These are phyloP conservation scores for Coelastrella sp. DNA, from an alignment of 139 green algal genomes.

Conservation along the genomic window DNA sequence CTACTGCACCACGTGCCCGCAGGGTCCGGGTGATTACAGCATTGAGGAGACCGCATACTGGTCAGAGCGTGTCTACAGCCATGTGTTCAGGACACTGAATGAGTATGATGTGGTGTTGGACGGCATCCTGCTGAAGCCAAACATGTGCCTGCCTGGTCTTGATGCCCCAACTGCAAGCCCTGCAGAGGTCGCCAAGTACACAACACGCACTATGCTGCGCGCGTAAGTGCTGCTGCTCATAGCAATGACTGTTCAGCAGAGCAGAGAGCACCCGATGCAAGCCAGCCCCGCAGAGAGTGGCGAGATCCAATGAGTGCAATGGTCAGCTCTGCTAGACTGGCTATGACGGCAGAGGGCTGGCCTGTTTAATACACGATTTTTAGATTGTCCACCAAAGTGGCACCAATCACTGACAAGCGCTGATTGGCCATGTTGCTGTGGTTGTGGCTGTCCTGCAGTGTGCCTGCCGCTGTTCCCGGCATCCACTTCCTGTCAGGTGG, in stretches of 20 bases:
- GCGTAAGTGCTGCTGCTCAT: background rate
- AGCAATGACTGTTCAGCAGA: background rate
- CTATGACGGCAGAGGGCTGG: no score
- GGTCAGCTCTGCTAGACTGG: no score
- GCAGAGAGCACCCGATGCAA: no score
- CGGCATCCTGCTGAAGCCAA: conserved; percentile 96
- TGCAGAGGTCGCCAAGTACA: conserved; percentile 76
- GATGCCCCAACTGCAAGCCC: conserved; percentile 52
- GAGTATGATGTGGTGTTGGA: conserved; percentile 92
- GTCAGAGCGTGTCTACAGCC: conserved; percentile 73
- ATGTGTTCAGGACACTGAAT: conserved; percentile 83
- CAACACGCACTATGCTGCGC: conserved; percentile 79
- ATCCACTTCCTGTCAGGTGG: conserved; percentile 88
- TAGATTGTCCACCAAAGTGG: background rate
- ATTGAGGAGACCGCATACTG: conserved; percentile 91
- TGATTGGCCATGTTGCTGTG: background rate
- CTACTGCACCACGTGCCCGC: background rate
- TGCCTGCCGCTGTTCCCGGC: conserved; percentile 83
- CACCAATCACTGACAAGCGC: background rate
- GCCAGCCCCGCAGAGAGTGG: no score
- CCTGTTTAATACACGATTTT: background rate
- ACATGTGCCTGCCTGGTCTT: conserved; percentile 60
- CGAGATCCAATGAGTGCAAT: no score
- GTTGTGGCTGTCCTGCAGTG: conserved; percentile 55
- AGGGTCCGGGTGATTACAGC: conserved; percentile 40